Conservation (phyloP, 179 eudicot genomes). For the Gypsophila paniculata region DNA sequence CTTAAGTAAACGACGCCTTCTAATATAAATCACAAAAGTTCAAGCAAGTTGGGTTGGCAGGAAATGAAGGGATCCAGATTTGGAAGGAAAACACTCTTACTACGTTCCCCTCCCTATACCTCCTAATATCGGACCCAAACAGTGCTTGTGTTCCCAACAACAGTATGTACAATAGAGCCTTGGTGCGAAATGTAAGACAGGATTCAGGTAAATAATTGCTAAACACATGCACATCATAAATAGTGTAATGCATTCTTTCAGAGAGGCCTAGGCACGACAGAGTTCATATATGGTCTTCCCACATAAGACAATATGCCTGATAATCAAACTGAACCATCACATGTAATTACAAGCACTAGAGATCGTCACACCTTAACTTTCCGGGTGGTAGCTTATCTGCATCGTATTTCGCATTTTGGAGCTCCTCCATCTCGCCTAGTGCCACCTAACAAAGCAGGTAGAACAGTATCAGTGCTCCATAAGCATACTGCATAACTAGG, state of each 20-base stretch:
- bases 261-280: background rate
- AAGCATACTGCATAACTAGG: background rate
- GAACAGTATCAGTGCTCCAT: background rate
- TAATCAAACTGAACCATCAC: conserved; percentile 5
- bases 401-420: conserved; percentile 52
- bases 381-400: conserved; percentile 91
- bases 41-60: background rate
- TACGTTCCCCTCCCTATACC: no score
- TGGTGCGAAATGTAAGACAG: background rate
- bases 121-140: no score
- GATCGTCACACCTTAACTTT: conserved; percentile 61
- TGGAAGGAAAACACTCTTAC: no score
- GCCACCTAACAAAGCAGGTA: conserved; percentile 61
- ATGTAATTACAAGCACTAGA: conserved; percentile 3
- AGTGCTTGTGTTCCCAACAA: background rate
- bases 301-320: background rate
- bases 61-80: no score
- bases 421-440: conserved; percentile 90
- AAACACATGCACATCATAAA: background rate
- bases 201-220: background rate
- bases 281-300: background rate
- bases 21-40: background rate
- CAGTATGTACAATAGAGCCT: background rate
- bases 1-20: background rate
- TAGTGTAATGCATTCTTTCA: no score